phyloP scores from a whole-genome alignment of 805 yeast genomes.

The Millerago galiae region DNA sequence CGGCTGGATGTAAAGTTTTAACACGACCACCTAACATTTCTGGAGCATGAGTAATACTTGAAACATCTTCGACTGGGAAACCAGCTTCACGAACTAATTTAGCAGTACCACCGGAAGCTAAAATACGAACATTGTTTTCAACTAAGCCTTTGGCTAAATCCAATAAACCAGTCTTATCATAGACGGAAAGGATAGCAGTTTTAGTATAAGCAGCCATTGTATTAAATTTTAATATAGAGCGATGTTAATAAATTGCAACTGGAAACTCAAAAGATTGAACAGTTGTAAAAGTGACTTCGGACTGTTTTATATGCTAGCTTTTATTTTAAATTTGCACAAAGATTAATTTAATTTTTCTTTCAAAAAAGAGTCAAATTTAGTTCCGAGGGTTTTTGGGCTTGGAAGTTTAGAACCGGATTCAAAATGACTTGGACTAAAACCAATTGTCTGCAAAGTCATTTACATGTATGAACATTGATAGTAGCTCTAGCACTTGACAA shows the following conservation, averaged over 20 bases:
- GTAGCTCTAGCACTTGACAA: no score
- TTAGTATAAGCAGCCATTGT: constrained; percentile 39
- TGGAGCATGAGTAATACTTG: constrained; percentile 94
- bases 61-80: constrained; percentile 94
- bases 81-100: constrained; percentile 93
- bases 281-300: constrained; percentile 3
- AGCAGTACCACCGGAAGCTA: constrained; percentile 98
- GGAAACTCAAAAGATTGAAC: neutral
- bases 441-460: no score
- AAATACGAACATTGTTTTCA: constrained; percentile 80
- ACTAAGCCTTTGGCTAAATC: constrained; percentile 95
- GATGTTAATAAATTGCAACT: neutral
- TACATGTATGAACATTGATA: no score
- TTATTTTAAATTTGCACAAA: neutral
- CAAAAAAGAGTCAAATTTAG: constrained; percentile 8
- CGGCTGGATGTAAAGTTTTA: constrained; percentile 97
- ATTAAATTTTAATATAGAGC: neutral
- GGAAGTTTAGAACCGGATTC: neutral
- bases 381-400: neutral
- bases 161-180: constrained; percentile 93
- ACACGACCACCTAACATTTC: constrained; percentile 99
- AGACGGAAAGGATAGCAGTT: constrained; percentile 94
- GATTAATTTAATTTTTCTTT: constrained; percentile 9
- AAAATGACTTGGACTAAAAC: no score
- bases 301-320: neutral